Evolutionary conservation across 2,329 filamentous ascomycete species (phyloP).

Genomic region (Pyricularia sp.): DNA sequence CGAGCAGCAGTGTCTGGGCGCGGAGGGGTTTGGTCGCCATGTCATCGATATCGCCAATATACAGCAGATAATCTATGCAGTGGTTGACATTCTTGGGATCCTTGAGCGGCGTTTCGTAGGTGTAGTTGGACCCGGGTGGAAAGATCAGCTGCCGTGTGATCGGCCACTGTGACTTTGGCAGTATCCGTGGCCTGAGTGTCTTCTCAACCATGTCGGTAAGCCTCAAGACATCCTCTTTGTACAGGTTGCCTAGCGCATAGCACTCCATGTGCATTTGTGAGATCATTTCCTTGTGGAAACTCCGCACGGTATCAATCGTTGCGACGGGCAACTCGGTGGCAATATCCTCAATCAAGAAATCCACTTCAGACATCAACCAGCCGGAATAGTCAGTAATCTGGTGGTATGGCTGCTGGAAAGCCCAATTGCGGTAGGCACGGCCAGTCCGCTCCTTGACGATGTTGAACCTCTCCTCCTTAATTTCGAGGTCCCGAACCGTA

Average conservation of each 20-base stretch:
- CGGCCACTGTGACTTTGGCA: constrained; percentile 70
- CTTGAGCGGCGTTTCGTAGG: constrained; percentile 68
- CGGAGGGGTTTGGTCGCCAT: constrained; percentile 51
- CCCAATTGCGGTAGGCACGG: constrained; percentile 72
- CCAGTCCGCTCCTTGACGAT: constrained; percentile 78
- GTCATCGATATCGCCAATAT: constrained; percentile 45
- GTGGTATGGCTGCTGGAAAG: constrained; percentile 76
- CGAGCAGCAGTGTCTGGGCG: constrained; percentile 67
- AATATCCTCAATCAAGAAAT: constrained; percentile 69
- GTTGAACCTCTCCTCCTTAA: constrained; percentile 77
- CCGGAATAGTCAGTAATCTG: constrained; percentile 74
- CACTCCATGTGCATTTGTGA: constrained; percentile 79
- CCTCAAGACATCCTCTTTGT: constrained; percentile 82
- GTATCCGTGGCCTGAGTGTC: constrained; percentile 56
- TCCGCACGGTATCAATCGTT: constrained; percentile 58
- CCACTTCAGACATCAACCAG: constrained; percentile 65
- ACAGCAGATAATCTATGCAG: constrained; percentile 67
- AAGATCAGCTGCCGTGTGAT: constrained; percentile 65
- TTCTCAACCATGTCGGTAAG: constrained; percentile 73
- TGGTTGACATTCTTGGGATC: constrained; percentile 86
- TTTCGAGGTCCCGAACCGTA: constrained; percentile 71
- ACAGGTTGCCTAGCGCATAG: constrained; percentile 81
- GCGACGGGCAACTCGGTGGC: constrained; percentile 63
- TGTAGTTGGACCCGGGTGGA: constrained; percentile 66
- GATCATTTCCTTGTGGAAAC: constrained; percentile 70